Base-by-base conservation (phyloP, 1,139 yeast species). In the Saccharomyces uvarum region DNA sequence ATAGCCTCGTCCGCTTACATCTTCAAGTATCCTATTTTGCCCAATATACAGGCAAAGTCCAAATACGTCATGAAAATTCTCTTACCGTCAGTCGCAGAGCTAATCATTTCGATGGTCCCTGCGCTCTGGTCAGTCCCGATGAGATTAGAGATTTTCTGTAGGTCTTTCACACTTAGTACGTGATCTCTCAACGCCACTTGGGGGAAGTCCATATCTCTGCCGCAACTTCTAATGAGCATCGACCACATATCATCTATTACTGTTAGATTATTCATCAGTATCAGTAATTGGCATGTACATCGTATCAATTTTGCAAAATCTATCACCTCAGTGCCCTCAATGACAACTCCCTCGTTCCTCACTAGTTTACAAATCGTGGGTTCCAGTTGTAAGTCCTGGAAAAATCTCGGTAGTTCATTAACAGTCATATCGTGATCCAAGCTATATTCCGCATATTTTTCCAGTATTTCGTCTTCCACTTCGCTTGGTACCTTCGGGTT, bases 21-120 rank as follows among this genome's bases (percentile, higher is more conserved):
- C 50, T 61, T 56, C 47, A 68, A 54, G 46, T 63, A 57, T 1
- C 80, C 80, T 14, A 77, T 56, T 56, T 76, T 73, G 0, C 81
- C 81, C 56, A 78, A 56, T n/a, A 76, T 61, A 51, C 70, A 66
- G 4, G 75, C 79, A 58, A 78, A 74, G 60, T 78, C 80, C 41
- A 70, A 59, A 55, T 74, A 75, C 5, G 67, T 68, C 38, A 77
- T 59, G 52, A 63, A 65, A 1, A 69, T 65, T 32, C 73, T 67
- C 6, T 64, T 63, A 2, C 76, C 75, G 5, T 69, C 66, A 1
- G 77, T 72, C 2, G 75, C 77, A 13, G 72, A 68, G 3, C 75
- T 71, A 33, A 78, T 64, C 81, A 78, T 77, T 48, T 75, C 78
- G 13, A 76, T 61, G 41, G n/a, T 56, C 2, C 67, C 62, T 8